These are phyloP conservation scores for Epicoccum sorghinum DNA, from an alignment of 2,329 filamentous ascomycete genomes.

Conservation along the genomic window DNA sequence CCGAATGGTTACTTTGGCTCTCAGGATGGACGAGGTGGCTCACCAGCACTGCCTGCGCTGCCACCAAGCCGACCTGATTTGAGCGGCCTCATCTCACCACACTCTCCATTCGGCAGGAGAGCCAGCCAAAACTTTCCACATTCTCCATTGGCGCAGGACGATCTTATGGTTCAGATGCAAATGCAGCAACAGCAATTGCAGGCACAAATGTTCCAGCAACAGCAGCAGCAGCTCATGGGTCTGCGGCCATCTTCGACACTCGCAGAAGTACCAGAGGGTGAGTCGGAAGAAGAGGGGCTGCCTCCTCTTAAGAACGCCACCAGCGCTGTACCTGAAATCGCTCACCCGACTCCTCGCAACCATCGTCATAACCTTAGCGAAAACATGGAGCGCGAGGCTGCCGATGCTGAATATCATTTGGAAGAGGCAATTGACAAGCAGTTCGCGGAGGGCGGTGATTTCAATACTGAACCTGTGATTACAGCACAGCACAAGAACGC, in stretches of 20 bases:
- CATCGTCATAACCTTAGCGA: constrained; percentile 76
- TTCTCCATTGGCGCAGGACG: constrained; percentile 43
- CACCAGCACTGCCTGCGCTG: constrained; percentile 49
- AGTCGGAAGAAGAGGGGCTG: constrained; percentile 63
- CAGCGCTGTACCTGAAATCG: constrained; percentile 59
- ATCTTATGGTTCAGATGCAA: constrained; percentile 53
- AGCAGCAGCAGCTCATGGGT: constrained; percentile 57
- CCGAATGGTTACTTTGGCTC: constrained; percentile 46
- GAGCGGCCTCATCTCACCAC: constrained; percentile 49
- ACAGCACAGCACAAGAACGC: constrained; percentile 34
- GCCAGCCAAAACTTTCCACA: constrained; percentile 52
- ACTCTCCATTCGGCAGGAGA: constrained; percentile 67
- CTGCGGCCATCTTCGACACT: constrained; percentile 56
- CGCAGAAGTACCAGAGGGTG: constrained; percentile 75
- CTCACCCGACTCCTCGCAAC: constrained; percentile 64
- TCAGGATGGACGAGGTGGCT: constrained; percentile 51
- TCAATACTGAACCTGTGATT: constrained; percentile 63
- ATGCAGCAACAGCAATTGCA: constrained; percentile 60
- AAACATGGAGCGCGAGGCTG: constrained; percentile 81
- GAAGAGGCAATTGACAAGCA: constrained; percentile 81
- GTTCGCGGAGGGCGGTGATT: constrained; percentile 73
- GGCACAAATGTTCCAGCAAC: constrained; percentile 53
- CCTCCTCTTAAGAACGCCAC: constrained; percentile 47
- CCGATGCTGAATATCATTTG: constrained; percentile 84
- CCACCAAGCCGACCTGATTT: constrained; percentile 46